phyloP scores from a whole-genome alignment of 192 early-diverging fungal species.

The Borealophlyctis nickersoniae region DNA sequence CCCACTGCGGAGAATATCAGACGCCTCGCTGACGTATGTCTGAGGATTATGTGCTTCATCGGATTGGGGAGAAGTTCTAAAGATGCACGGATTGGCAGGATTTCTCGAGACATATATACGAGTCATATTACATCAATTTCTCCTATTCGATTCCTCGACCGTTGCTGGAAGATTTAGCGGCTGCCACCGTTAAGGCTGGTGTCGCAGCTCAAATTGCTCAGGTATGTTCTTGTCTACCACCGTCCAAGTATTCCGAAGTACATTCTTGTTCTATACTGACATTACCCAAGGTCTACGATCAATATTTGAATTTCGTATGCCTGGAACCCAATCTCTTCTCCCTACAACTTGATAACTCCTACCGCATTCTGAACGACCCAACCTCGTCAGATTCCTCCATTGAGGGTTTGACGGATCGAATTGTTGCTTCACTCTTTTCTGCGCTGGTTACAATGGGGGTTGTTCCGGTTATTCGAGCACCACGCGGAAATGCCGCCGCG shows the following conservation, averaged over 20 bases:
- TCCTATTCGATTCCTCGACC: constrained; percentile 79
- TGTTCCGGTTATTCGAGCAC: constrained; percentile 88
- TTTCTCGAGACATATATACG: constrained; percentile 84
- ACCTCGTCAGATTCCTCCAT: constrained; percentile 77
- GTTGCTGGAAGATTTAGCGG: constrained; percentile 90
- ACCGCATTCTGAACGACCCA: constrained; percentile 80
- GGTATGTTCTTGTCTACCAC: constrained; percentile 34
- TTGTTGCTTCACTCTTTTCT: constrained; percentile 82
- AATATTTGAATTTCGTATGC: constrained; percentile 92
- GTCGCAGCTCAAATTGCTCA: constrained; percentile 81
- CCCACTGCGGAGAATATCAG: constrained; percentile 85
- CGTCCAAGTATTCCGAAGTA: neutral
- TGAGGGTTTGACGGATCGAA: constrained; percentile 71
- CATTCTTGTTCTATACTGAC: constrained; percentile 5
- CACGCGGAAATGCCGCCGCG: constrained; percentile 89
- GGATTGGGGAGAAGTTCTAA: neutral
- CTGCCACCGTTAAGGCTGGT: constrained; percentile 70
- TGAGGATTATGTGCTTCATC: neutral
- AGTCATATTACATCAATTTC: constrained; percentile 96
- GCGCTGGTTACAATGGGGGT: constrained; percentile 84
- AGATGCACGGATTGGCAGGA: constrained; percentile 52
- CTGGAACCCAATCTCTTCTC: constrained; percentile 92
- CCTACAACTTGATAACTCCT: constrained; percentile 77
- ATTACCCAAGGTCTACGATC: constrained; percentile 85
- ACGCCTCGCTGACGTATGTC: constrained; percentile 67